Percentiles rank a stretch among this genome's conserved stretches.
phyloP scores from a whole-genome alignment of 345 rosid species.

The Eucalyptus lansdowneana region DNA sequence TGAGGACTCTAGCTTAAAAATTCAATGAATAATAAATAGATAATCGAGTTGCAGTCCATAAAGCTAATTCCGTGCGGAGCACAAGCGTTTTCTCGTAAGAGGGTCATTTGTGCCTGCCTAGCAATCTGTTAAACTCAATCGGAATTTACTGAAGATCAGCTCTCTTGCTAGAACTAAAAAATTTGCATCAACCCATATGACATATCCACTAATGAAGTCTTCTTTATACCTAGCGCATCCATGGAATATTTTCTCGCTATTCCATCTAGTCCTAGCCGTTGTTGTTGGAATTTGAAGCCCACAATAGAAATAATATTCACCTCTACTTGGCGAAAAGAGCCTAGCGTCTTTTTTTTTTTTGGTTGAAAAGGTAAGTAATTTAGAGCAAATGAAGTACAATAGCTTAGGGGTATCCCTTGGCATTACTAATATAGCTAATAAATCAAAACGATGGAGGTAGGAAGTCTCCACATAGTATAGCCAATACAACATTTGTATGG shows the following conservation, averaged over 20 bases:
- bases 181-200: neutral
- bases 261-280: neutral
- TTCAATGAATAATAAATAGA: neutral
- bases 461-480: no score
- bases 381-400: no score
- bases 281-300: neutral
- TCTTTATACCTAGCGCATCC: neutral
- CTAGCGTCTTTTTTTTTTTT: neutral
- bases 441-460: no score
- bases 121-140: neutral
- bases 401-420: no score
- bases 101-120: neutral
- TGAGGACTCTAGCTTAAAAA: neutral
- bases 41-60: neutral
- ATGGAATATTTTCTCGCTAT: neutral
- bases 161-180: neutral
- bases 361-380: no score
- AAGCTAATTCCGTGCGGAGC: neutral
- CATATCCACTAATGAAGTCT: neutral
- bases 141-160: neutral
- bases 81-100: neutral
- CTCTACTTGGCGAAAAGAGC: neutral
- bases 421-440: no score
- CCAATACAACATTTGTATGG: no score
- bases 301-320: neutral